A percentile compares a stretch with the other conserved stretches of the same genome.
phyloP scores from a whole-genome alignment of 345 rosid genomes.

The Turritis glabra region DNA sequence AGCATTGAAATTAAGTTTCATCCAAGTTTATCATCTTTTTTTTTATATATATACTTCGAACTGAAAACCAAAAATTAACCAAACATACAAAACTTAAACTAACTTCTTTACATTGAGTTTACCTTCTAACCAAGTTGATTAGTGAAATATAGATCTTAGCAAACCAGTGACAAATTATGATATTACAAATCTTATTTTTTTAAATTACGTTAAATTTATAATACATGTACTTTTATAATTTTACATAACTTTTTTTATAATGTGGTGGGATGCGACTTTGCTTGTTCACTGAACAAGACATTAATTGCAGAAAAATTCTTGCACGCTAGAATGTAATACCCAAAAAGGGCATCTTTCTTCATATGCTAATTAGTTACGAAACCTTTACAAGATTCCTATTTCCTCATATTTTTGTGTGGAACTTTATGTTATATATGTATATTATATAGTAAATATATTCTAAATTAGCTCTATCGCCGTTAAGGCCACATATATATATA shows the following conservation, averaged over 20 bases:
- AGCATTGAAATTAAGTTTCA: background rate
- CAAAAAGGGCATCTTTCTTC: background rate
- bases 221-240: background rate
- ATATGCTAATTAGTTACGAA: conserved; percentile 30
- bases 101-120: background rate
- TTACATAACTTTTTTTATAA: background rate
- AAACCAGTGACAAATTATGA: too few species aligned
- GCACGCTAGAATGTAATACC: conserved; percentile 26
- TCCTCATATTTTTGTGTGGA: background rate
- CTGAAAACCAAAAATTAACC: background rate
- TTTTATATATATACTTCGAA: background rate
- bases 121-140: background rate
- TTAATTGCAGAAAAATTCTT: conserved; percentile 6
- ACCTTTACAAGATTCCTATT: conserved; percentile 17
- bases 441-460: background rate
- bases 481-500: background rate
- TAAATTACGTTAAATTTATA: too few species aligned
- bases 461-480: conserved; percentile 1
- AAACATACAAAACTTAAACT: background rate
- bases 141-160: too few species aligned
- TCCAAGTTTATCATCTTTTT: background rate
- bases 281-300: conserved; percentile 4
- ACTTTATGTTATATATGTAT: background rate
- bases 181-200: too few species aligned
- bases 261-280: conserved; percentile 9